phyloP scores from a whole-genome alignment of 2,329 filamentous ascomycete genomes.

The Curvularia lunata region DNA sequence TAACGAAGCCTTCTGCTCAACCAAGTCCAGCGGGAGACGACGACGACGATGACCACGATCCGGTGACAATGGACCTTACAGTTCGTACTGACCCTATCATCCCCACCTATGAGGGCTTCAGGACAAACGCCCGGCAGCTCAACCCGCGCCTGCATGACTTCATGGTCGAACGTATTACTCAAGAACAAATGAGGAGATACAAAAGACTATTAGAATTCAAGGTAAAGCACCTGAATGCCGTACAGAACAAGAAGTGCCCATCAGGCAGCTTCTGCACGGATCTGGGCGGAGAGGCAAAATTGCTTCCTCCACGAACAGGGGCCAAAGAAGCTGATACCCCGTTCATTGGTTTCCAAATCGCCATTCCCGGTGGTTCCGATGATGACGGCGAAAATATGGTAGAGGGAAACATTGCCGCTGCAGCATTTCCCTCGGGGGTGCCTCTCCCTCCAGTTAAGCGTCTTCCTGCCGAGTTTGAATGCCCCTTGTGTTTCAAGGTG shows the following conservation, averaged over 20 bases:
- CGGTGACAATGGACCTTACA: slow-evolving; percentile 66
- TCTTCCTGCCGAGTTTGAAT: slow-evolving; percentile 88
- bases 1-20: slow-evolving; percentile 40
- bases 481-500: slow-evolving; percentile 81
- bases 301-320: slow-evolving; percentile 66
- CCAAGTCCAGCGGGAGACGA: slow-evolving; percentile 49
- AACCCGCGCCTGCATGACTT: slow-evolving; percentile 74
- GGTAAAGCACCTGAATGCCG: slow-evolving; percentile 70
- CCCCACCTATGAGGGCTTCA: slow-evolving; percentile 78
- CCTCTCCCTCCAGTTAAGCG: slow-evolving; percentile 78
- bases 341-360: slow-evolving; percentile 61
- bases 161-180: slow-evolving; percentile 80
- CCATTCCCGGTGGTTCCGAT: slow-evolving; percentile 63
- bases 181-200: slow-evolving; percentile 80
- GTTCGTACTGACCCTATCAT: slow-evolving; percentile 71
- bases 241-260: slow-evolving; percentile 64
- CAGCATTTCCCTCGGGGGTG: slow-evolving; percentile 80
- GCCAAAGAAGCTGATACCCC: slow-evolving; percentile 65
- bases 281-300: slow-evolving; percentile 68
- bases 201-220: slow-evolving; percentile 75
- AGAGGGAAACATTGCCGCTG: slow-evolving; percentile 72
- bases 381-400: slow-evolving; percentile 69
- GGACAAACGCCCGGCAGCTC: slow-evolving; percentile 71
- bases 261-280: slow-evolving; percentile 69
- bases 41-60: slow-evolving; percentile 57